Conservation (phyloP, 768 basidiomycete species). For the Mycena metata region DNA sequence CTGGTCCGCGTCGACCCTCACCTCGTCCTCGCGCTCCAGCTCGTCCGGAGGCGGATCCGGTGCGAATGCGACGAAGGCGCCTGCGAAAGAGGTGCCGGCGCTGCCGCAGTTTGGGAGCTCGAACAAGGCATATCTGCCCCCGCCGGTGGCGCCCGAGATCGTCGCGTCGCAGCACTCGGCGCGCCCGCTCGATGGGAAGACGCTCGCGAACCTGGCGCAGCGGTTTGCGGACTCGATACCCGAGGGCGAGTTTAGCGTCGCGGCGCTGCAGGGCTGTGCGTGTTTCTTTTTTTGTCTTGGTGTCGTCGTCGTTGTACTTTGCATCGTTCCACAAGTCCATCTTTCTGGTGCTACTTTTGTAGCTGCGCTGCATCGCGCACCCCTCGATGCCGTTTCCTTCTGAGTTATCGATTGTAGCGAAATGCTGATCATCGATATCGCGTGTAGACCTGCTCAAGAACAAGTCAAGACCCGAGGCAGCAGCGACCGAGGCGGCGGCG, state of each 20-base stretch:
- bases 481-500: constrained; percentile 71
- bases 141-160: constrained; percentile 73
- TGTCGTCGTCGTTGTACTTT: background rate
- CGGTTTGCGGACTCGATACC: constrained; percentile 86
- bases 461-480: constrained; percentile 85
- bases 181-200: constrained; percentile 73
- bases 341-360: background rate
- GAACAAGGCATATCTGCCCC: constrained; percentile 74
- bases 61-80: constrained; percentile 35
- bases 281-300: constrained; percentile 39
- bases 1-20: constrained; percentile 52
- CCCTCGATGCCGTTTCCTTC: constrained; percentile 16
- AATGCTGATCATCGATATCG: constrained; percentile 36
- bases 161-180: constrained; percentile 71
- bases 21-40: constrained; percentile 59
- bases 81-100: constrained; percentile 33
- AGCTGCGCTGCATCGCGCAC: background rate
- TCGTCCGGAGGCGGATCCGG: constrained; percentile 48
- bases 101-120: constrained; percentile 64
- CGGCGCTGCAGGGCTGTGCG: constrained; percentile 92
- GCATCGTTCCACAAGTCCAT: background rate
- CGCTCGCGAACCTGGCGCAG: constrained; percentile 78
- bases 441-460: constrained; percentile 81
- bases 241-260: constrained; percentile 89
- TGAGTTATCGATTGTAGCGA: constrained; percentile 27